Percentiles rank a stretch among this genome's conserved stretches.
Evolutionary conservation across 2,329 filamentous ascomycete genomes (phyloP).

Genomic region (Xylaria hypoxylon): DNA sequence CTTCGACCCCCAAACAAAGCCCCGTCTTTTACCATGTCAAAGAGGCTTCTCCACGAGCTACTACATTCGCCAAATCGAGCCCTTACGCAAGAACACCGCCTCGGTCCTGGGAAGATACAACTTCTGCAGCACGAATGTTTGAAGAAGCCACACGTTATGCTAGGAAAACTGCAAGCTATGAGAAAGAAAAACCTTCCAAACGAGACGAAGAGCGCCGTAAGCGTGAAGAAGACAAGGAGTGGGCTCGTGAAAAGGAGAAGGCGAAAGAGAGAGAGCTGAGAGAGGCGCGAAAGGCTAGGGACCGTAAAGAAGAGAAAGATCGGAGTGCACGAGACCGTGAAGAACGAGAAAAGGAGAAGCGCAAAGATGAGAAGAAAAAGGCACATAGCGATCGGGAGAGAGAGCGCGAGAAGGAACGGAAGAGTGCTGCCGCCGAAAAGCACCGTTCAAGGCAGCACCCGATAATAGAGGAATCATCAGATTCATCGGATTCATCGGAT

Average conservation of each 20-base stretch:
- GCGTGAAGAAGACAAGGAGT: constrained; percentile 51
- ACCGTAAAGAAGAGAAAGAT: constrained; percentile 52
- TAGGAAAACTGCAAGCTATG: constrained; percentile 62
- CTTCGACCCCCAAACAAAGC: constrained; percentile 53
- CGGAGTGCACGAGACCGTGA: constrained; percentile 36
- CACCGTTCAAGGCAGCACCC: constrained; percentile 43
- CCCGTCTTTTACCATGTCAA: constrained; percentile 59
- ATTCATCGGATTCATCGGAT: constrained; percentile 32
- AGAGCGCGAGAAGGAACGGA: constrained; percentile 49
- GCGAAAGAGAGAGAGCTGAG: constrained; percentile 38
- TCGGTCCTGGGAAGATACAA: constrained; percentile 62
- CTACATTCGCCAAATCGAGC: constrained; percentile 55
- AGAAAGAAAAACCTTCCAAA: constrained; percentile 57
- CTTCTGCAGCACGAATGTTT: constrained; percentile 51
- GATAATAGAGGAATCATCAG: constrained; percentile 43
- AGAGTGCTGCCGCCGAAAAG: constrained; percentile 48
- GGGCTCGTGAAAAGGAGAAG: constrained; percentile 43
- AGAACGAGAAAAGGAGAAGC: constrained; percentile 51
- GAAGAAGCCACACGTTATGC: constrained; percentile 59
- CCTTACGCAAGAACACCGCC: constrained; percentile 52
- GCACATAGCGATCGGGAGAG: constrained; percentile 48
- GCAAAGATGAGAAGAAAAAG: constrained; percentile 43
- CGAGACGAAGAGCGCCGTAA: constrained; percentile 54
- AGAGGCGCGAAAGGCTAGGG: constrained; percentile 40
- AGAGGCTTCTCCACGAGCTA: constrained; percentile 62